Percentiles rank a stretch among this genome's conserved stretches.
Evolutionary conservation across 495 filamentous ascomycete genomes (phyloP).

Genomic region (Aspergillus sparsus): DNA sequence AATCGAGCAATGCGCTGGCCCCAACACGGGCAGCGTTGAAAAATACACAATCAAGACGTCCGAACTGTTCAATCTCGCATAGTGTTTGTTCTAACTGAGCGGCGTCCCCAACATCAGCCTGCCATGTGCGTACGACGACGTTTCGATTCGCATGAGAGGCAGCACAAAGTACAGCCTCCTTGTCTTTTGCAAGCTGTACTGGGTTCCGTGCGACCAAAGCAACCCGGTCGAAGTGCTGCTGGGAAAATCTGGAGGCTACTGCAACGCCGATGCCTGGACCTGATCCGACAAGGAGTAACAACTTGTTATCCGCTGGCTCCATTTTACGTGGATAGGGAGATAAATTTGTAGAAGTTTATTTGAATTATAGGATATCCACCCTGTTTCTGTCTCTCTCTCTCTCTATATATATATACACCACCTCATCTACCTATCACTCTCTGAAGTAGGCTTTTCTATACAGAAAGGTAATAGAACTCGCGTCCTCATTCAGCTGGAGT

Average conservation of each 20-base stretch:
- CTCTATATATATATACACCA: no score
- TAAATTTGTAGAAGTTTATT: no score
- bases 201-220: slow-evolving; percentile 5
- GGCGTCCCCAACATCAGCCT: slow-evolving; percentile 2
- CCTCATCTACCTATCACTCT: no score
- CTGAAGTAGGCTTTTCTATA: no score
- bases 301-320: no score
- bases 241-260: slow-evolving; percentile 3
- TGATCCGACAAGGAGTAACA: slow-evolving; percentile 11
- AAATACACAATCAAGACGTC: slow-evolving; percentile 8
- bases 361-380: no score
- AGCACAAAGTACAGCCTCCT: not conserved
- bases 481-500: no score
- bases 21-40: slow-evolving; percentile 14
- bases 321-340: no score
- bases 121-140: slow-evolving; percentile 1
- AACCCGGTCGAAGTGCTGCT: not conserved
- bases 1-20: slow-evolving; percentile 1
- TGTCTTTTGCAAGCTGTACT: slow-evolving; percentile 4
- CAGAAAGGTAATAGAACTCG: no score
- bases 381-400: no score
- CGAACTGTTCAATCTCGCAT: not conserved
- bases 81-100: not conserved
- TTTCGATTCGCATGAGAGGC: not conserved
- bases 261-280: slow-evolving; percentile 11